These are phyloP conservation scores for Podila horticola DNA, from an alignment of 192 early-diverging fungal genomes.

Conservation along the genomic window DNA sequence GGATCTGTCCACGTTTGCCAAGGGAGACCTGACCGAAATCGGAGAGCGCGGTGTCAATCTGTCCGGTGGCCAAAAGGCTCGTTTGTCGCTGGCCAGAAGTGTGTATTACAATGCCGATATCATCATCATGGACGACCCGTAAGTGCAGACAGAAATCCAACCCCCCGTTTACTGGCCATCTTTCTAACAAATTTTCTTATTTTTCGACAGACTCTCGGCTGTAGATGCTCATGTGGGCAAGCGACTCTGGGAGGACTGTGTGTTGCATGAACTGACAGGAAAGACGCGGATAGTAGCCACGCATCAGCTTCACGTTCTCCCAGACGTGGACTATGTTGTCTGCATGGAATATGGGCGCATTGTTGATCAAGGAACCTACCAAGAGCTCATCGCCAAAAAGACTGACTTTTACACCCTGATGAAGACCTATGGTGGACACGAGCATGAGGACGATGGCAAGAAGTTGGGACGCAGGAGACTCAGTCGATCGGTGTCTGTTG, in stretches of 20 bases:
- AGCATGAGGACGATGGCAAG: constrained; percentile 19
- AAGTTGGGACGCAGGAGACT: neutral
- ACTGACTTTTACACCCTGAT: constrained; percentile 70
- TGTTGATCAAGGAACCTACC: constrained; percentile 72
- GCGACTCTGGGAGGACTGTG: constrained; percentile 50
- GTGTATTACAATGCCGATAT: constrained; percentile 76
- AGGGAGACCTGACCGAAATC: constrained; percentile 65
- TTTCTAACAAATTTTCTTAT: neutral
- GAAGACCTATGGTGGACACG: constrained; percentile 71
- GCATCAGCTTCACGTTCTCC: constrained; percentile 81
- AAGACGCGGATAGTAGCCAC: constrained; percentile 89
- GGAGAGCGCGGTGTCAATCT: constrained; percentile 88
- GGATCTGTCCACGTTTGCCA: constrained; percentile 66
- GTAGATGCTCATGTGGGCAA: constrained; percentile 83
- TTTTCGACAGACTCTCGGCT: constrained; percentile 67
- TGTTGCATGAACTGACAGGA: constrained; percentile 50
- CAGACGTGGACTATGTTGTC: constrained; percentile 72
- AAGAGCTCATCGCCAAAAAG: constrained; percentile 71
- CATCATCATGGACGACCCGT: constrained; percentile 85
- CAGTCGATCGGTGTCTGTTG: constrained; percentile 4
- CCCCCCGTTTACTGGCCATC: neutral
- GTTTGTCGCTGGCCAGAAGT: constrained; percentile 86
- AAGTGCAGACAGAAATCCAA: neutral
- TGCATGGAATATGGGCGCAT: constrained; percentile 80
- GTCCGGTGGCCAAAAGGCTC: constrained; percentile 92